These are phyloP conservation scores for Scopulariopsis brevicaulis DNA, from an alignment of 2,329 filamentous ascomycete genomes.

Conservation along the genomic window DNA sequence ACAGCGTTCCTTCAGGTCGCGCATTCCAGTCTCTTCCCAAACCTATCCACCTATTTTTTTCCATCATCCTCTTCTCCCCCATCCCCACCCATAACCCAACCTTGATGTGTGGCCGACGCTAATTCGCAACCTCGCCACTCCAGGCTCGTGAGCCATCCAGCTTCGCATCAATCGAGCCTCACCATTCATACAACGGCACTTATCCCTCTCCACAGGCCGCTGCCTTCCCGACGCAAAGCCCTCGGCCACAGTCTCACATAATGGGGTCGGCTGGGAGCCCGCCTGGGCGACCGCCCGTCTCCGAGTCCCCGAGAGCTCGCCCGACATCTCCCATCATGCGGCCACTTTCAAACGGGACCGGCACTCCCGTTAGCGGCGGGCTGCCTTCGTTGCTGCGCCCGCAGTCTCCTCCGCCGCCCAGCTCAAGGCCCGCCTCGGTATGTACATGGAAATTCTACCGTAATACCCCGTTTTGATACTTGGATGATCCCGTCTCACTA, in stretches of 20 bases:
- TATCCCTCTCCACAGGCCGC: conserved; percentile 36
- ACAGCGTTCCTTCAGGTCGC: background rate
- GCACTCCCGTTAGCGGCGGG: conserved; percentile 5
- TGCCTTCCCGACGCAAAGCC: conserved; percentile 35
- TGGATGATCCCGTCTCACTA: background rate
- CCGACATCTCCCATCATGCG: conserved; percentile 33
- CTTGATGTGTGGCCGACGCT: background rate
- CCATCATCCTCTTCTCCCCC: background rate
- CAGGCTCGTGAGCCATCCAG: conserved; percentile 5
- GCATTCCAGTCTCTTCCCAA: background rate
- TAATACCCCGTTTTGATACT: background rate
- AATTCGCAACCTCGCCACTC: conserved; percentile 5
- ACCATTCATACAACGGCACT: conserved; percentile 35
- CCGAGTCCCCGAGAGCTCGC: conserved; percentile 12
- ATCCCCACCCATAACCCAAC: background rate
- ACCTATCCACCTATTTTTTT: conserved; percentile 3
- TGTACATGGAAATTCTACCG: background rate
- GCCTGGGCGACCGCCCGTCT: conserved; percentile 18
- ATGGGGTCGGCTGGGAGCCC: conserved; percentile 18
- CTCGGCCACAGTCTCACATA: conserved; percentile 36
- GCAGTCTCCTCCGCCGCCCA: conserved; percentile 6
- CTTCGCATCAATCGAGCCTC: conserved; percentile 10
- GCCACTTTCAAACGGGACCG: conserved; percentile 7
- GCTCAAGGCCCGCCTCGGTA: conserved; percentile 4
- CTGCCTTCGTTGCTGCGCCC: conserved; percentile 8